Evolutionary conservation across 2,329 filamentous ascomycete genomes (phyloP).

Genomic region (Cladophialophora bantiana): DNA sequence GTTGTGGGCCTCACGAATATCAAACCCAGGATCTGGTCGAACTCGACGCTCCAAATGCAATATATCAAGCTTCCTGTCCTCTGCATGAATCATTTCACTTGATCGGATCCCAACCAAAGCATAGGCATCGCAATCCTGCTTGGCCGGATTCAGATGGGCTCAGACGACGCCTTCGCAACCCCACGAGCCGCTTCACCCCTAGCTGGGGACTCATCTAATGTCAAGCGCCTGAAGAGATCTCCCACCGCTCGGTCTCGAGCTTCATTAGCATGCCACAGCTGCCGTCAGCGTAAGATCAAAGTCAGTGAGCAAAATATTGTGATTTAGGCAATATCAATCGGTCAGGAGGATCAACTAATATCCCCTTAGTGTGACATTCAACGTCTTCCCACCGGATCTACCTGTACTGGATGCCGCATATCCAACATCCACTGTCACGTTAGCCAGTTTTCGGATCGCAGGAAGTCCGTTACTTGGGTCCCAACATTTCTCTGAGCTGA

Average conservation of each 20-base stretch:
- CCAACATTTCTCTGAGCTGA: background rate
- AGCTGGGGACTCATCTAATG: background rate
- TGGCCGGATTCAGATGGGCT: background rate
- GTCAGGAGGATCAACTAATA: background rate
- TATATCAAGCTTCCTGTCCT: background rate
- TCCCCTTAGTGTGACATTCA: slow-evolving; percentile 6
- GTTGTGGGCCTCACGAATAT: background rate
- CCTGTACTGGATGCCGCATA: slow-evolving; percentile 8
- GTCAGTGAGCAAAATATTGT: background rate
- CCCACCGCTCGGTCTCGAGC: slow-evolving; percentile 2
- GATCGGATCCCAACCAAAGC: background rate
- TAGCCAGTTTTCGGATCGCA: slow-evolving; percentile 12
- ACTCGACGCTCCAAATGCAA: background rate
- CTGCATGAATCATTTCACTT: background rate
- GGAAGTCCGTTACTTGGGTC: background rate
- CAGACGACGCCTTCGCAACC: background rate
- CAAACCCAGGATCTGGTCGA: background rate
- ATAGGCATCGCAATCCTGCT: background rate
- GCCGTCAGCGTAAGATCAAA: slow-evolving; percentile 12
- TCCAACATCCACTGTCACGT: slow-evolving; percentile 11
- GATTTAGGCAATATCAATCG: background rate
- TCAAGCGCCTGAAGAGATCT: slow-evolving; percentile 6
- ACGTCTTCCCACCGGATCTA: slow-evolving; percentile 8
- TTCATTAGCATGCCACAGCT: slow-evolving; percentile 11
- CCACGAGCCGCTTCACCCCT: background rate